Evolutionary conservation across 75 land plant species (phyloP).

Genomic region (Selaginella tamariscina): DNA sequence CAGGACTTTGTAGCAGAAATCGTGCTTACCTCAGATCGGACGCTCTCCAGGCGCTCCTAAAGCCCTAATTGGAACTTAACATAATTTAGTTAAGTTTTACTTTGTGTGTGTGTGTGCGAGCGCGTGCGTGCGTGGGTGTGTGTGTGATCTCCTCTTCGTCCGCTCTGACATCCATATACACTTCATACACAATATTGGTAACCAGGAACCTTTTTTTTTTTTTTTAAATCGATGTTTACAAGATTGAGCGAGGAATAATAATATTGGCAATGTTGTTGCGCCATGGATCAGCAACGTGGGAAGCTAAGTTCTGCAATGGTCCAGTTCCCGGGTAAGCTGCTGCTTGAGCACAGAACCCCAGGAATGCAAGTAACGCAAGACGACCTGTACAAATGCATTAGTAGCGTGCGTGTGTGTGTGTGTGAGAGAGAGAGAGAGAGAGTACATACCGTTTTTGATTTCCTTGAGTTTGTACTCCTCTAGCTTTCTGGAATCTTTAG

Average conservation of each 20-base stretch:
- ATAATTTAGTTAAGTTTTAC: too few relatives aligned
- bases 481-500: constrained; percentile 70
- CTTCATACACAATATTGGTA: not conserved
- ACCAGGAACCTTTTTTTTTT: not conserved
- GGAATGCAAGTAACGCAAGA: constrained; percentile 78
- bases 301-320: constrained; percentile 86
- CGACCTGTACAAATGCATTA: constrained; percentile 43
- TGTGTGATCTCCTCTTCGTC: too few relatives aligned
- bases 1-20: too few relatives aligned
- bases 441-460: constrained; percentile 60
- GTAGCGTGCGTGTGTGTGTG: not conserved
- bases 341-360: constrained; percentile 86
- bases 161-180: too few relatives aligned
- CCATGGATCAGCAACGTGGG: constrained; percentile 97
- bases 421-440: not conserved
- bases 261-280: constrained; percentile 85
- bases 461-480: constrained; percentile 82
- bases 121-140: too few relatives aligned
- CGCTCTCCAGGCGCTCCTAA: too few relatives aligned
- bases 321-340: constrained; percentile 94
- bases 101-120: too few relatives aligned
- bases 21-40: too few relatives aligned
- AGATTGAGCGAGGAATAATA: constrained; percentile 61
- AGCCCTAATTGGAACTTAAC: too few relatives aligned
- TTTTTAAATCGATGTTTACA: constrained; percentile 14